Percentiles rank a stretch among this genome's conserved stretches.
phyloP scores from a whole-genome alignment of 352 stramenopile genomes.

The Phytophthora podocarpi region DNA sequence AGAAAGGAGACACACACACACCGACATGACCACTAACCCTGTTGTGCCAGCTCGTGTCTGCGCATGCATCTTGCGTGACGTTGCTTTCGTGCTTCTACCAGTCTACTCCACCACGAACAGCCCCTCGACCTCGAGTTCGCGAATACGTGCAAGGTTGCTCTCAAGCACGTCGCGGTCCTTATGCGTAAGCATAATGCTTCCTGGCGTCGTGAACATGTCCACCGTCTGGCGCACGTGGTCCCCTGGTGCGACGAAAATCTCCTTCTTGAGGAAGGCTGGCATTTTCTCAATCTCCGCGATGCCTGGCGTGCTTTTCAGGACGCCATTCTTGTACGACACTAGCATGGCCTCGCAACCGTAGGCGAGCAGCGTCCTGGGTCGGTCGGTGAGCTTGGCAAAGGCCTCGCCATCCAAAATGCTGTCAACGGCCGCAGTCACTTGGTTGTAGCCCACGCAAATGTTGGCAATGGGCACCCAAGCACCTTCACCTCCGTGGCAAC shows the following conservation, averaged over 20 bases:
- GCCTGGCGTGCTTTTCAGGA: slow-evolving; percentile 90
- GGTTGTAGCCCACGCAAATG: slow-evolving; percentile 93
- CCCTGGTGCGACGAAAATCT: slow-evolving; percentile 88
- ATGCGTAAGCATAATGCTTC: slow-evolving; percentile 95
- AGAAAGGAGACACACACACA: slow-evolving; percentile 14
- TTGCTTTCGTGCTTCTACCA: slow-evolving; percentile 27
- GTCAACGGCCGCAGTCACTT: slow-evolving; percentile 92
- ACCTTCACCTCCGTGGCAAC: slow-evolving; percentile 96
- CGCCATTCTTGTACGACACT: slow-evolving; percentile 92
- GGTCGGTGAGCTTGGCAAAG: slow-evolving; percentile 69
- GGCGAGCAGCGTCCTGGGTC: slow-evolving; percentile 69
- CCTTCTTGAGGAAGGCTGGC: slow-evolving; percentile 92
- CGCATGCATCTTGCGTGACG: slow-evolving; percentile 1
- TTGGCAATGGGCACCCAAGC: slow-evolving; percentile 93
- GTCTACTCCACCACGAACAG: slow-evolving; percentile 76
- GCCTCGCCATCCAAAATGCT: slow-evolving; percentile 65
- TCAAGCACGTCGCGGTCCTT: slow-evolving; percentile 86
- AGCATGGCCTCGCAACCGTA: slow-evolving; percentile 94
- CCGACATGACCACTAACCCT: slow-evolving; percentile 1
- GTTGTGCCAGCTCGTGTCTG: background rate
- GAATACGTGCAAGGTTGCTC: slow-evolving; percentile 89
- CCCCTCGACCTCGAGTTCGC: slow-evolving; percentile 80
- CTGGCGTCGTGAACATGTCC: slow-evolving; percentile 95
- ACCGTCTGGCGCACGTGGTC: slow-evolving; percentile 90
- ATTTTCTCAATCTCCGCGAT: slow-evolving; percentile 92